Evolutionary conservation across 1,284 basidiomycete species (phyloP), one percentile per base, ranked within the genome.

Genomic region (Pholiota adiposa): DNA sequence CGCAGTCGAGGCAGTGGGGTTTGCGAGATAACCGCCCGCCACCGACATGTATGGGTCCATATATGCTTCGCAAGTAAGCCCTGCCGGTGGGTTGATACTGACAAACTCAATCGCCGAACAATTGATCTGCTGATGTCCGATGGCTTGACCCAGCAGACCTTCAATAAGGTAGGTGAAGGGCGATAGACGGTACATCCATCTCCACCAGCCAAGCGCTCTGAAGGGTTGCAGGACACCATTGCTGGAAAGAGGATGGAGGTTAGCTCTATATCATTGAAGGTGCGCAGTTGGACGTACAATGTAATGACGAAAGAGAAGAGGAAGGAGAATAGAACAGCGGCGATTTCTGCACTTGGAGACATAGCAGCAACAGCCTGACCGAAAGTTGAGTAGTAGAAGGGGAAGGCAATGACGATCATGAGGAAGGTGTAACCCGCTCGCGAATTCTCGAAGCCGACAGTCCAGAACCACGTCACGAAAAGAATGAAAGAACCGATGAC

Each of bases 121-220:
- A 46, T 74, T 74, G 62, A 94, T 79, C 0, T 71, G 63, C 18
- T 86, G 76, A 16, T 77, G 78, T 53, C 81, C 81, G 16, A 83
- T 68, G 3, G 73, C 80, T 72, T 85, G 79, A 1, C 81, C 81
- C 21, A 85, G 67, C 33, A 87, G 66, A 23, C 80, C 86, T 66
- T 88, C 86, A 60, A 86, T 75, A 34, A 89, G 73, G 66, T 89
- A 90, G 0, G 90, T 91, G 75, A 87, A 93, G 0, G 93, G 93
- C 2, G 89, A 92, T 11, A 90, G 70, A 49, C 79, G 83, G 70
- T 94, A 91, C 87, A 93, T 90, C 88, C 91, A 94, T 64, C 78
- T 77, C 91, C 90, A 93, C 87, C 90, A 93, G 4, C 87, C 88
- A 4, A 93, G 83, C 5, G 78, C 72, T 4, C 77, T 69, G 74